Percentiles rank a stretch among this genome's conserved stretches.
These are phyloP conservation scores for Xylaria hypoxylon DNA, from an alignment of 2,329 filamentous ascomycete genomes.

Conservation along the genomic window DNA sequence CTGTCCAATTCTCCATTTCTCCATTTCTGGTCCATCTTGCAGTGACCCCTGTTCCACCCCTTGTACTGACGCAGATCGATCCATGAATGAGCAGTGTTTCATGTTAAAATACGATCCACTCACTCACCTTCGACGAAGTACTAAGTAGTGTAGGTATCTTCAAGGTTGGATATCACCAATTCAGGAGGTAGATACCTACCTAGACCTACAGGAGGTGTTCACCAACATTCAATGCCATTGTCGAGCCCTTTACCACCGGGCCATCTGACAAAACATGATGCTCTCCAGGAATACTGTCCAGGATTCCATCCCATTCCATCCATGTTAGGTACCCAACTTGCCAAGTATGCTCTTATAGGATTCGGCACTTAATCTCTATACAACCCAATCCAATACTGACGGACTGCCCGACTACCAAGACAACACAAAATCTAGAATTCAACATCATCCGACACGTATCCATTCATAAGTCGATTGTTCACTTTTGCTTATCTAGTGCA, in stretches of 20 bases:
- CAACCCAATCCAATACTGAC: too few species aligned
- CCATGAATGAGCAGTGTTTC: conserved; percentile 45
- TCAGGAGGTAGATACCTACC: not conserved
- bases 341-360: too few species aligned
- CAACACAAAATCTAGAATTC: not conserved
- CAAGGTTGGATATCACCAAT: too few species aligned
- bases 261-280: conserved; percentile 2
- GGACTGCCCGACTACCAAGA: too few species aligned
- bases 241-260: not conserved
- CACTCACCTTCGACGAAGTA: conserved; percentile 34
- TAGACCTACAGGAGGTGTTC: not conserved
- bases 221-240: not conserved
- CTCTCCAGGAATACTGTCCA: conserved; percentile 1
- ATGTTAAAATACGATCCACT: conserved; percentile 45
- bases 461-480: conserved; percentile 25
- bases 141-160: not conserved
- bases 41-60: conserved; percentile 9
- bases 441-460: conserved; percentile 2
- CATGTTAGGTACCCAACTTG: too few species aligned
- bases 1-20: not conserved
- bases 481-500: not conserved
- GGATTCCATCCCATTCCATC: not conserved
- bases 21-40: conserved; percentile 7
- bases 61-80: conserved; percentile 29
- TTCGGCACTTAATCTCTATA: not conserved